These are phyloP conservation scores for Phialemonium atrogriseum DNA, from an alignment of 2,329 filamentous ascomycete genomes.

Conservation along the genomic window DNA sequence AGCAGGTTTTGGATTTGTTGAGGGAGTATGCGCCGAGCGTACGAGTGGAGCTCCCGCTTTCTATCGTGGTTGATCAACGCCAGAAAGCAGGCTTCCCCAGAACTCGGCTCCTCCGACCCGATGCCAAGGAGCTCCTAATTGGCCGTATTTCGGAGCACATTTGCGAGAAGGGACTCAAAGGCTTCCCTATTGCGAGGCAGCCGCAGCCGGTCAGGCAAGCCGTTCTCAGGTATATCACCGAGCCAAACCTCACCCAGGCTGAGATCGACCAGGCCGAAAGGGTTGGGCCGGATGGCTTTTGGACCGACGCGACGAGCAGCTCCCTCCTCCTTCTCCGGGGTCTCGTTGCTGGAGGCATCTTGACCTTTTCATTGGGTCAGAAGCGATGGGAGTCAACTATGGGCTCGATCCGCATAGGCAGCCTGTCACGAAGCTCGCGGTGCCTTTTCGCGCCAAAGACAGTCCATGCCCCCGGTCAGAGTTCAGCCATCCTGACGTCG, in stretches of 20 bases:
- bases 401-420: conserved; percentile 38
- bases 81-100: conserved; percentile 18
- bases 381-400: conserved; percentile 62
- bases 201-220: neutral
- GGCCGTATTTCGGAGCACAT: neutral
- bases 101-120: neutral
- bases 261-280: conserved; percentile 29
- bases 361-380: conserved; percentile 41
- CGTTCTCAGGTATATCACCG: conserved; percentile 28
- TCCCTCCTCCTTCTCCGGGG: conserved; percentile 43
- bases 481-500: conserved; percentile 54
- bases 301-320: conserved; percentile 20
- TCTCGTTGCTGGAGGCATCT: conserved; percentile 45
- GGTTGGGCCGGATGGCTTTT: conserved; percentile 24
- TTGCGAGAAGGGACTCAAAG: neutral
- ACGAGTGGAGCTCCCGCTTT: conserved; percentile 20
- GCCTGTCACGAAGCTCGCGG: conserved; percentile 38
- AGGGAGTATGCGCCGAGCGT: conserved; percentile 19
- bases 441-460: conserved; percentile 55
- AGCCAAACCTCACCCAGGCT: conserved; percentile 15
- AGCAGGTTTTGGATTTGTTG: conserved; percentile 41
- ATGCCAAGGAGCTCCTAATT: neutral
- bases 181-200: conserved; percentile 3
- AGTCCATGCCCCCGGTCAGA: conserved; percentile 45
- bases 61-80: conserved; percentile 31